These are phyloP conservation scores for Tylopilus felleus DNA, from an alignment of 768 basidiomycete species.

Conservation along the genomic window DNA sequence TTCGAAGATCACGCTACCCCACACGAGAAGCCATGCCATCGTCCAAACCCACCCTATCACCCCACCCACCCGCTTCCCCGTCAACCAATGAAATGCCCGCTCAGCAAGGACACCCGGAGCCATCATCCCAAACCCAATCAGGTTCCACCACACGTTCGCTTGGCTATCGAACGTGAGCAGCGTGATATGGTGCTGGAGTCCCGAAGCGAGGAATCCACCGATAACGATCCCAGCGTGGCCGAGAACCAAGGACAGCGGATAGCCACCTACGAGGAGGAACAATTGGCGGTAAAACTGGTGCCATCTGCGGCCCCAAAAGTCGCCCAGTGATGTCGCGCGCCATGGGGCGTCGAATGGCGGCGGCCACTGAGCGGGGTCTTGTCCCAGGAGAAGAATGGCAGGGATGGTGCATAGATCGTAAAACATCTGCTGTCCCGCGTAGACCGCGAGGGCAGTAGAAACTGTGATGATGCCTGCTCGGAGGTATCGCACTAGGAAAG, in stretches of 20 bases:
- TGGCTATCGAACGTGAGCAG: background rate
- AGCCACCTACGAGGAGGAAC: background rate
- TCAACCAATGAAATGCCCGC: background rate
- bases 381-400: background rate
- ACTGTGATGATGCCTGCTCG: background rate
- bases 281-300: background rate
- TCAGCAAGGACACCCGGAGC: background rate
- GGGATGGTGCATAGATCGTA: background rate
- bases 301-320: constrained; percentile 6
- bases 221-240: background rate
- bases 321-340: background rate
- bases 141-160: background rate
- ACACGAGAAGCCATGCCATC: background rate
- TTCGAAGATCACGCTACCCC: background rate
- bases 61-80: background rate
- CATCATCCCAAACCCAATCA: constrained; percentile 6
- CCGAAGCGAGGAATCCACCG: background rate
- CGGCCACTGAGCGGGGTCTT: constrained; percentile 1
- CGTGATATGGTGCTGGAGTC: background rate
- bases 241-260: background rate
- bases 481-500: background rate
- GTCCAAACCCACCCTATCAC: constrained; percentile 1
- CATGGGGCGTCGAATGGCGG: constrained; percentile 2
- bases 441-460: background rate
- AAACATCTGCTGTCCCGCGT: background rate